phyloP scores from a whole-genome alignment of 768 basidiomycete genomes.

The Tephrocybe rancida region DNA sequence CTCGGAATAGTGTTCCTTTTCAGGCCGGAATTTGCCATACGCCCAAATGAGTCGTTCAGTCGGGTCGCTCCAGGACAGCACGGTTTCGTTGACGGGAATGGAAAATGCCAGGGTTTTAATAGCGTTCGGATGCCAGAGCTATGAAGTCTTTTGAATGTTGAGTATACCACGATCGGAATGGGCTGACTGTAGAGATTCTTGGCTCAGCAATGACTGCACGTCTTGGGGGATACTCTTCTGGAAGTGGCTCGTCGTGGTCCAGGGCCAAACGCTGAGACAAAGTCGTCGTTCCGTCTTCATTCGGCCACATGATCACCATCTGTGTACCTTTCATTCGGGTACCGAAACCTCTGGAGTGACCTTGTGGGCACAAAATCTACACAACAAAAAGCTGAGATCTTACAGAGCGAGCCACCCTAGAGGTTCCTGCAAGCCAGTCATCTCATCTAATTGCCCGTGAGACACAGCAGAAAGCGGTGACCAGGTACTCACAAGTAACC shows the following conservation, averaged over 20 bases:
- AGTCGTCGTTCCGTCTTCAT: slow-evolving; percentile 53
- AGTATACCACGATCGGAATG: not conserved
- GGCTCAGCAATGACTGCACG: slow-evolving; percentile 41
- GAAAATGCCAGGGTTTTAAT: slow-evolving; percentile 43
- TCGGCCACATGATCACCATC: slow-evolving; percentile 59
- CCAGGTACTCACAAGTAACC: slow-evolving; percentile 44
- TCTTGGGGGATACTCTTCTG: slow-evolving; percentile 45
- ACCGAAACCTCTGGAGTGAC: slow-evolving; percentile 48
- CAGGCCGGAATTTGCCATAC: slow-evolving; percentile 33
- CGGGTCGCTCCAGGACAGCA: slow-evolving; percentile 24
- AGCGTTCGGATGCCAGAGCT: slow-evolving; percentile 31
- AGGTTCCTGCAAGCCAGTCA: slow-evolving; percentile 39
- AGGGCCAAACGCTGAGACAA: slow-evolving; percentile 59
- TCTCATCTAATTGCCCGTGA: slow-evolving; percentile 36
- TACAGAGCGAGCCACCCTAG: slow-evolving; percentile 61
- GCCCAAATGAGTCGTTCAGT: slow-evolving; percentile 43
- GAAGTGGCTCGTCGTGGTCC: slow-evolving; percentile 48
- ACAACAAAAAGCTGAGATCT: slow-evolving; percentile 9
- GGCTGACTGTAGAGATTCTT: slow-evolving; percentile 33
- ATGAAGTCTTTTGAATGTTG: not conserved
- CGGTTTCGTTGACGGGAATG: slow-evolving; percentile 39
- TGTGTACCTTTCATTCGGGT: slow-evolving; percentile 47
- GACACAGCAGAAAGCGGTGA: not conserved
- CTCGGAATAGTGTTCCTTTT: slow-evolving; percentile 18
- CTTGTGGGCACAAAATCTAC: slow-evolving; percentile 2